Base-by-base conservation (phyloP, 345 rosid species). In the Salix udensis region DNA sequence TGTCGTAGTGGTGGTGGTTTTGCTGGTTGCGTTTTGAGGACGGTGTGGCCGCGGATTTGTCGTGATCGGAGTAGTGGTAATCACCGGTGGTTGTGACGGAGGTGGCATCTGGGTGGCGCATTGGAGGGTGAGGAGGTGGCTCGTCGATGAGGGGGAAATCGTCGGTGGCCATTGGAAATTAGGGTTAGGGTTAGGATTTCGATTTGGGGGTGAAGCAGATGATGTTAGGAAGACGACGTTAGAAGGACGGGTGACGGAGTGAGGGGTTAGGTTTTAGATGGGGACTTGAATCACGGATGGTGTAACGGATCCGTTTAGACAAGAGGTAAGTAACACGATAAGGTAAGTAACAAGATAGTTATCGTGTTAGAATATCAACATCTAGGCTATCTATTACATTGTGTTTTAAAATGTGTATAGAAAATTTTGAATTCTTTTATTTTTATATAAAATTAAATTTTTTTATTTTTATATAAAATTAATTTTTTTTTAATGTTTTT, bases 261-360 rank as follows among this genome's bases (percentile, higher is more conserved):
- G 55, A 62, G 68, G 3, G 55, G 40, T 26, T 64, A 19, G 80
- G 37, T 7, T 19, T 37, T 30, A 34, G 1, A 13, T 13, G n/a
- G 23, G 36, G 28, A 31, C 6, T 42, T 8, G 39, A 7, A 21
- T 71, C 15, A 36, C 36, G 61, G 36, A 15, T 67, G 69, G 30
- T 31, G 70, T 79, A 70, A 79, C 82, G 76, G 78, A 52, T 55
- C 79, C 76, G 82, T 75, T 80, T 75, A 74, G 74, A 72, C 46
- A 74, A 74, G 66, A 31, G 60, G 28, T 3, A 9, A 58, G 62
- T n/a, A 55, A 55, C 28, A 5, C 6, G 36, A n/a, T n/a, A n/a
- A 34, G 37, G 37, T 5, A 5, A 34, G 5, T 34, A 34, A 4
- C 36, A 31, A 0, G 36, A 31, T 31, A 5, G 37, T 36, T 36